Base-by-base conservation (phyloP, 2,329 filamentous ascomycete species). In the Pseudocercospora fijiensis region DNA sequence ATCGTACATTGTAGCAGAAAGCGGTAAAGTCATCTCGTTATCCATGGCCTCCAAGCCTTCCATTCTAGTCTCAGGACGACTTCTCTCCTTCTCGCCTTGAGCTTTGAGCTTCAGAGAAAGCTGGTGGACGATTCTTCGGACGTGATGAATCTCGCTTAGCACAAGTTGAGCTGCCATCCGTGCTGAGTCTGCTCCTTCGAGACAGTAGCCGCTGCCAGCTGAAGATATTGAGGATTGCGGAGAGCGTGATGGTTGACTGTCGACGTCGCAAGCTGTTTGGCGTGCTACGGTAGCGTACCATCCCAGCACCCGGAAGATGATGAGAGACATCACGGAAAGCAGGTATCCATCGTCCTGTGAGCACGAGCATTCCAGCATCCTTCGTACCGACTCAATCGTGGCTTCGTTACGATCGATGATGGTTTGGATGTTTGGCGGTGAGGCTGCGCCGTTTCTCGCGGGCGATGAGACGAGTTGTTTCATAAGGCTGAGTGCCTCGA, bases 311-410 rank as follows among this genome's bases (percentile, higher is more conserved):
- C 45, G 45, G 37, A 58, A 58, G 22, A 45, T 47, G 22, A 58
- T 49, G 10, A 58, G 37, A 27, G 37, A 45, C 24, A 58, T 58
- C 1, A 58, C 43, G 3, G 57, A 47, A n/a, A 58, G 37, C 2
- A 58, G 57, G 11, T 58, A 58, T 2, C 52, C 52, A 26, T 58
- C 57, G 18, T 58, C 57, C 20, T 58, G 57, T 26, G 57, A 47
- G 22, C 57, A 58, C 13, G 57, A 47, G 24, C 57, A 58, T 47
- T 58, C 41, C 11, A 58, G 41, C 57, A 47, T 58, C 18, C 57
- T 58, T 20, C 52, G 52, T 37, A 56, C 52, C 22, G 52, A 56
- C n/a, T 56, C 52, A n/a, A 56, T 56, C 22, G 52, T 56, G 52
- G 28, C 26, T 22, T 56, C 52, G 28, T 56, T 56, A 28, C 52